A percentile compares a stretch with the other conserved stretches of the same genome.
phyloP scores from a whole-genome alignment of 1,284 basidiomycete species.

The Pseudozyma tsukubaensis region DNA sequence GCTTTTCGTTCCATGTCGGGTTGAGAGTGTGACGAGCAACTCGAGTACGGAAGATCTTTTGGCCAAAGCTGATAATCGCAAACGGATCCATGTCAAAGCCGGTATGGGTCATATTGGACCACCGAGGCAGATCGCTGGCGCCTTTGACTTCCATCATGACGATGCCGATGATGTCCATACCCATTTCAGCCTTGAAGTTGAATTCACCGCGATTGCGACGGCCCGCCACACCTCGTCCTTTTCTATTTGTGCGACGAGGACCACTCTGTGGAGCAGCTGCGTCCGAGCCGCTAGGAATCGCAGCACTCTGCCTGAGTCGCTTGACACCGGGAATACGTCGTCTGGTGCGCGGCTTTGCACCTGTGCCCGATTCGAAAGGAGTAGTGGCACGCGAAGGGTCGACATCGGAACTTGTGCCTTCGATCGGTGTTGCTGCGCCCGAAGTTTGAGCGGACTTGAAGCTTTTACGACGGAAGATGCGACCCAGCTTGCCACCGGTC shows the following conservation, averaged over 20 bases:
- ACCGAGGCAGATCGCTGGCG: conserved; percentile 83
- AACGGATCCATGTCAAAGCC: conserved; percentile 98
- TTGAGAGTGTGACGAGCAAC: conserved; percentile 74
- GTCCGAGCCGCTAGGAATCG: conserved; percentile 1
- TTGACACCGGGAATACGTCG: conserved; percentile 36
- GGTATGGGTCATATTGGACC: conserved; percentile 77
- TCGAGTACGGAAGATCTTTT: conserved; percentile 94
- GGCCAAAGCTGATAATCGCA: conserved; percentile 92
- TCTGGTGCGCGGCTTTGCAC: conserved; percentile 19
- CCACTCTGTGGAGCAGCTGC: background rate
- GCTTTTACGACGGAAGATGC: conserved; percentile 41
- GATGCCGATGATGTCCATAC: conserved; percentile 87
- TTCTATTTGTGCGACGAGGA: no score
- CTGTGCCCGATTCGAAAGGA: conserved; percentile 16
- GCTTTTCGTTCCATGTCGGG: conserved; percentile 93
- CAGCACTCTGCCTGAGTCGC: conserved; percentile 17
- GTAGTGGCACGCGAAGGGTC: conserved; percentile 21
- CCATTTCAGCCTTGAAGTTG: conserved; percentile 73
- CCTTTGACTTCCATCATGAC: conserved; percentile 82
- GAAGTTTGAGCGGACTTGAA: conserved; percentile 25
- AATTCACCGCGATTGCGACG: conserved; percentile 66
- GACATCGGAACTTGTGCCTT: conserved; percentile 22
- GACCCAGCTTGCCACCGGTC: conserved; percentile 24
- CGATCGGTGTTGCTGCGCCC: conserved; percentile 28
- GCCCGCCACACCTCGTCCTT: background rate